Evolutionary conservation across 805 yeast genomes (phyloP).

Genomic region (Saccharomycopsis sp.): DNA sequence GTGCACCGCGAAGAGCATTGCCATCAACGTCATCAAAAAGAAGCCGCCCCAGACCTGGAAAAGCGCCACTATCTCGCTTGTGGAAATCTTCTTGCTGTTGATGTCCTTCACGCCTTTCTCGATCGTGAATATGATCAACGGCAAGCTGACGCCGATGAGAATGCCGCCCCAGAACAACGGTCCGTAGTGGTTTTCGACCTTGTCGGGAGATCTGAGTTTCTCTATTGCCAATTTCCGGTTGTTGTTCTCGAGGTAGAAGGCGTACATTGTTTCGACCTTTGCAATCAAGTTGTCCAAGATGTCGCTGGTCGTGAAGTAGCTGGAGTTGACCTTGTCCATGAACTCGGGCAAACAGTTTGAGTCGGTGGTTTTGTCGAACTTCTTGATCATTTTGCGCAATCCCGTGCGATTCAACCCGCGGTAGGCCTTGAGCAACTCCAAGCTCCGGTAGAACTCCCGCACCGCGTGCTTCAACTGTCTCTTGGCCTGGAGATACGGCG

Average conservation of each 20-base stretch:
- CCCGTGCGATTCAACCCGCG: slow-evolving; percentile 79
- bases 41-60: slow-evolving; percentile 94
- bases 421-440: slow-evolving; percentile 65
- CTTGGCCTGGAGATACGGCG: slow-evolving; percentile 49
- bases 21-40: slow-evolving; percentile 53
- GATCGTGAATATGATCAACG: slow-evolving; percentile 57
- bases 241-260: slow-evolving; percentile 61
- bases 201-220: slow-evolving; percentile 47
- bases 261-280: slow-evolving; percentile 61
- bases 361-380: slow-evolving; percentile 71
- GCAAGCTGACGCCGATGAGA: slow-evolving; percentile 61
- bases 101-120: slow-evolving; percentile 40
- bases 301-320: slow-evolving; percentile 59
- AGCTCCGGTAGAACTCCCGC: slow-evolving; percentile 64
- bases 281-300: slow-evolving; percentile 55
- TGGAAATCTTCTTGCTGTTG: slow-evolving; percentile 21
- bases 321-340: slow-evolving; percentile 48
- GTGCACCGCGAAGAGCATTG: slow-evolving; percentile 58
- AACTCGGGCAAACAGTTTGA: slow-evolving; percentile 40
- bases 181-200: slow-evolving; percentile 31
- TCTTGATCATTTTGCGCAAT: slow-evolving; percentile 80
- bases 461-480: slow-evolving; percentile 63
- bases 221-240: slow-evolving; percentile 64
- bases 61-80: slow-evolving; percentile 46
- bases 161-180: slow-evolving; percentile 56